Conservation (phyloP, 140 eudicot genomes). For the Flaveria floridana region DNA sequence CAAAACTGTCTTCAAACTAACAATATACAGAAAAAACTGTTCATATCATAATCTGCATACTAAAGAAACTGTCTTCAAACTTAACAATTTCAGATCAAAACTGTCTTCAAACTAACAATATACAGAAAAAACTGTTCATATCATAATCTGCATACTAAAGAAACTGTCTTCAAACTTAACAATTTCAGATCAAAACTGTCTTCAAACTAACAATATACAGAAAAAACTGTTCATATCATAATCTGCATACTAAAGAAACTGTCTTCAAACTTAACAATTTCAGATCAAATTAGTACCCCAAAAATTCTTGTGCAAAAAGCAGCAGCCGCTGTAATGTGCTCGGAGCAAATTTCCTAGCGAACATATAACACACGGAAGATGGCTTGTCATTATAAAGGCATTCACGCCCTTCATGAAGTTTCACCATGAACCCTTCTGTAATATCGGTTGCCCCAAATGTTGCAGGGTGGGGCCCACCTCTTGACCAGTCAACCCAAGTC, state of each 20-base stretch:
- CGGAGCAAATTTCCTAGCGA: constrained; percentile 44
- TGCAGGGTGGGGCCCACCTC: constrained; percentile 48
- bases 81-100: too few species aligned
- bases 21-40: too few species aligned
- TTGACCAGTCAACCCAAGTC: constrained; percentile 56
- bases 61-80: too few species aligned
- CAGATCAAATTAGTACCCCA: constrained; percentile 37
- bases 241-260: constrained; percentile 29
- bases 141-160: too few species aligned
- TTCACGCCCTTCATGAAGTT: constrained; percentile 33
- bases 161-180: too few species aligned
- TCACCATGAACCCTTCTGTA: constrained; percentile 38
- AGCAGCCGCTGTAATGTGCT: constrained; percentile 38
- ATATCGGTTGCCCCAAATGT: constrained; percentile 37
- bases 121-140: too few species aligned
- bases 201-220: background rate
- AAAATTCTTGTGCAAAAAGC: constrained; percentile 28
- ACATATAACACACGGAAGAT: constrained; percentile 34
- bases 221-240: constrained; percentile 27
- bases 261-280: constrained; percentile 35
- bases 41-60: too few species aligned
- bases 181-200: too few species aligned
- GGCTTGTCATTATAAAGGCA: constrained; percentile 41
- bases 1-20: too few species aligned
- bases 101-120: too few species aligned